Evolutionary conservation across 169 alveolate species (phyloP).

Genomic region (Neospora caninum): DNA sequence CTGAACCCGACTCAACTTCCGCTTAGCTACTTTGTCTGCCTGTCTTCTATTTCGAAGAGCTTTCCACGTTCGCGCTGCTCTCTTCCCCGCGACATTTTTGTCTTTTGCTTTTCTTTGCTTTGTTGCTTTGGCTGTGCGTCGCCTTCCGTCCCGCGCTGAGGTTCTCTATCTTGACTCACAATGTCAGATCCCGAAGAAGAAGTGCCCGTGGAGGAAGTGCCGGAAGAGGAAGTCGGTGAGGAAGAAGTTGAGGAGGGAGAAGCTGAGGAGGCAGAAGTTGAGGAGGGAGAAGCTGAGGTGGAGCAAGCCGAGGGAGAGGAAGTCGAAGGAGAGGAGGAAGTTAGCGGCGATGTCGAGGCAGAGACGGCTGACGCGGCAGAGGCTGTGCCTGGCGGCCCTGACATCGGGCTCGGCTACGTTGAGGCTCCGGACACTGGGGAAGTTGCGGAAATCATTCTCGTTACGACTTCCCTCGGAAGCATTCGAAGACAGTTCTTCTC

Average conservation of each 20-base stretch:
- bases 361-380: neutral
- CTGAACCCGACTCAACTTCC: too few species aligned
- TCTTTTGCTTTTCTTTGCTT: too few species aligned
- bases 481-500: conserved; percentile 82
- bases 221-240: neutral
- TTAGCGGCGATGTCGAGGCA: neutral
- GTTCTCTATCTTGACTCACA: too few species aligned
- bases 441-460: conserved; percentile 84
- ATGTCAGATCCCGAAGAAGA: too few species aligned
- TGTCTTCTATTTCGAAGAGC: too few species aligned
- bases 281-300: neutral
- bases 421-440: conserved; percentile 61
- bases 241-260: conserved; percentile 16
- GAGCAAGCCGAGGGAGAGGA: neutral
- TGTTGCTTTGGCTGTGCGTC: too few species aligned
- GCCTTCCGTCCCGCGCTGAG: too few species aligned
- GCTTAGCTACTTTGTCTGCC: too few species aligned
- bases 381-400: neutral
- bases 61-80: too few species aligned
- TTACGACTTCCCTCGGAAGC: conserved; percentile 86
- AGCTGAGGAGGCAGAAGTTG: neutral
- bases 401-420: neutral
- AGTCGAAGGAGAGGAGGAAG: neutral
- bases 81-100: too few species aligned
- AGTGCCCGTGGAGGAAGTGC: too few species aligned